These are phyloP conservation scores for Quercus lobata DNA, from an alignment of 331 rosid species.

Conservation along the genomic window DNA sequence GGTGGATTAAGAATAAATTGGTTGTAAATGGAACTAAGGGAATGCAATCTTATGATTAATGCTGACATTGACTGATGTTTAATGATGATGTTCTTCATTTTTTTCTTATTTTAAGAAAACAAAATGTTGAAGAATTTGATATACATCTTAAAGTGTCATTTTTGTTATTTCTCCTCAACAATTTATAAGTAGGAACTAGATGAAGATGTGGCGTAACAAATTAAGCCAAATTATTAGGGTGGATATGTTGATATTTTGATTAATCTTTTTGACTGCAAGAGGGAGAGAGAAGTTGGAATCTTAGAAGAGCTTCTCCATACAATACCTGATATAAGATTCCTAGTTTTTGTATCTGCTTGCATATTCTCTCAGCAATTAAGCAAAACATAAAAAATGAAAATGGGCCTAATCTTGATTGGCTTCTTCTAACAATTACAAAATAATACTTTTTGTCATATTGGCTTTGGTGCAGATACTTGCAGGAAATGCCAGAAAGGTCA, in stretches of 20 bases:
- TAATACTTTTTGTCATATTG: slow-evolving; percentile 5
- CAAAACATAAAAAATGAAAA: not conserved
- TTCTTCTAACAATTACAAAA: not conserved
- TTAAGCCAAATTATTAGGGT: not conserved
- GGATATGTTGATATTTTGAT: not conserved
- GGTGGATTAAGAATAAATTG: no score
- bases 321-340: not conserved
- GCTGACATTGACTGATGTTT: not conserved
- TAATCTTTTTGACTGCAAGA: not conserved
- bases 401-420: not conserved
- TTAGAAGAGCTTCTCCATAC: not conserved
- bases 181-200: not conserved
- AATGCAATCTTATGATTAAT: not conserved
- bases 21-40: not conserved
- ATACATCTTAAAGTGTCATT: not conserved
- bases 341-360: not conserved
- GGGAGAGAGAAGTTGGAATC: not conserved
- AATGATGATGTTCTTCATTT: not conserved
- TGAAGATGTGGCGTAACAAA: not conserved
- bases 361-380: not conserved
- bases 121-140: no score
- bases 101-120: not conserved
- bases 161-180: not conserved
- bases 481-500: slow-evolving; percentile 96
- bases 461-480: slow-evolving; percentile 68